Evolutionary conservation across 2,329 filamentous ascomycete species (phyloP).

Genomic region (Samsoniella hepiali): DNA sequence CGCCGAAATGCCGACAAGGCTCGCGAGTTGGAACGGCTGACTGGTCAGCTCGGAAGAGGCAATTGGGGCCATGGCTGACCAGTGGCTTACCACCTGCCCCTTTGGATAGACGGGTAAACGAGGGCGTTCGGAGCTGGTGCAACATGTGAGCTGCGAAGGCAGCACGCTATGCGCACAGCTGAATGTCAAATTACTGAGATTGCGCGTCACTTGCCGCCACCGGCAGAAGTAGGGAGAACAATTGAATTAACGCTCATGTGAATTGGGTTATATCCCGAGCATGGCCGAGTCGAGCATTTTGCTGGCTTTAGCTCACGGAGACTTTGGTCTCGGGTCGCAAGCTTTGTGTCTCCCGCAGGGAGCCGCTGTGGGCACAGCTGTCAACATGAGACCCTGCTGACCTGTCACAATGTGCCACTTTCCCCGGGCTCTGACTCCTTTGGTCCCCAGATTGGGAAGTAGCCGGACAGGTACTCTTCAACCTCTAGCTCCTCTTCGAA

Average conservation of each 20-base stretch:
- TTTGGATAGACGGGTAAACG: neutral
- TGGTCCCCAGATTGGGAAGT: constrained; percentile 1
- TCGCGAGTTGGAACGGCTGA: neutral
- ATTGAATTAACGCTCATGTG: neutral
- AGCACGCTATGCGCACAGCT: neutral
- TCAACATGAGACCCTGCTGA: neutral
- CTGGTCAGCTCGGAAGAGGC: neutral
- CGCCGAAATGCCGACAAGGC: neutral
- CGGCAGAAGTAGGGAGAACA: neutral
- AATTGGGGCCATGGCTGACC: neutral
- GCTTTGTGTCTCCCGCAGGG: neutral
- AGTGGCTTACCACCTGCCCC: constrained; percentile 5
- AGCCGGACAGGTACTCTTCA: neutral
- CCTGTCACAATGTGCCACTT: neutral
- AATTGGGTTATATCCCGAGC: neutral
- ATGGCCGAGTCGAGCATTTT: too few relatives aligned
- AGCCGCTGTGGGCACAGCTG: neutral
- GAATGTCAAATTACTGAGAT: neutral
- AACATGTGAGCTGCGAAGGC: neutral
- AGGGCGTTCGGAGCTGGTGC: neutral
- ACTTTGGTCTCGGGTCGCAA: neutral
- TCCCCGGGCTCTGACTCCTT: neutral
- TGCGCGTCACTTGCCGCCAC: neutral
- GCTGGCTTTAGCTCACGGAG: too few relatives aligned
- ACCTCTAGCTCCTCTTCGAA: neutral